Evolutionary conservation across 1,284 basidiomycete genomes (phyloP).

Genomic region (Acaromyces ingoldii): DNA sequence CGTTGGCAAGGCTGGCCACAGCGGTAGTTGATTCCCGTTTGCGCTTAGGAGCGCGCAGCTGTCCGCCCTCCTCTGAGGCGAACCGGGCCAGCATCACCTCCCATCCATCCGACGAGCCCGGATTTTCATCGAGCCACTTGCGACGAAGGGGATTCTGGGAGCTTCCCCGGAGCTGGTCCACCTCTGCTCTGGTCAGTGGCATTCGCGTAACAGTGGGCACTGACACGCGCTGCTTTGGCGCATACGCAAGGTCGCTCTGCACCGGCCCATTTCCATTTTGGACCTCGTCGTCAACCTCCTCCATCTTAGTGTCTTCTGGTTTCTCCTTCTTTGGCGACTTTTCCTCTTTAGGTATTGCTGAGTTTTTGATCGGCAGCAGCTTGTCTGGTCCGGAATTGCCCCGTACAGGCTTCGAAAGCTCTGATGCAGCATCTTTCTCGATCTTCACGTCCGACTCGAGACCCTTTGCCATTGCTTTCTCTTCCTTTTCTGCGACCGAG

Average conservation of each 20-base stretch:
- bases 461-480: too few relatives aligned
- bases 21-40: neutral
- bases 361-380: too few relatives aligned
- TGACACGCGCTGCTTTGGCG: neutral
- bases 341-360: too few relatives aligned
- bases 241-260: neutral
- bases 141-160: slow-evolving; percentile 33
- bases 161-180: slow-evolving; percentile 19
- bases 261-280: too few relatives aligned
- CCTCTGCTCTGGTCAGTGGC: slow-evolving; percentile 19
- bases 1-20: neutral
- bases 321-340: too few relatives aligned
- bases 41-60: neutral
- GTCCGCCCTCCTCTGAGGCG: neutral
- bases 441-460: too few relatives aligned
- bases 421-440: too few relatives aligned
- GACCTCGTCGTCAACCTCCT: too few relatives aligned
- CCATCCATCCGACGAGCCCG: slow-evolving; percentile 1
- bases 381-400: too few relatives aligned
- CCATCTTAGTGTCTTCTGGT: too few relatives aligned
- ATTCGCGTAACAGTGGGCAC: neutral
- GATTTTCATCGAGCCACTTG: slow-evolving; percentile 25
- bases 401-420: too few relatives aligned
- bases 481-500: too few relatives aligned
- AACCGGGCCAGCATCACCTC: slow-evolving; percentile 4